Evolutionary conservation across 2,329 filamentous ascomycete genomes (phyloP), one percentile per base, ranked within the genome.

Genomic region (Fusarium chaquense): DNA sequence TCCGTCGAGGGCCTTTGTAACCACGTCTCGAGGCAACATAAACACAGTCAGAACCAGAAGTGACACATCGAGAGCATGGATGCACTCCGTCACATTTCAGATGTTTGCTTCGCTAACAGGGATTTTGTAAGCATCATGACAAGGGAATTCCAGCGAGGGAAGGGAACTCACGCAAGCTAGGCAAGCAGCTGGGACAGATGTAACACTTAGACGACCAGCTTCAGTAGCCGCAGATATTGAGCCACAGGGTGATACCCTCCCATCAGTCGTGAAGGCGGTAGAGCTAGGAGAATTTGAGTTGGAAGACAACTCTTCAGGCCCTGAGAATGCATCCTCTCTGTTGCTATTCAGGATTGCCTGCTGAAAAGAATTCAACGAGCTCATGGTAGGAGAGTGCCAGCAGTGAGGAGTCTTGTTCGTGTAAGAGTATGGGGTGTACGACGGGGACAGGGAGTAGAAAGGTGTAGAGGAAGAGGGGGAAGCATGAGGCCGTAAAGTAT

Each of bases 11-110:
- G 16, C 90, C 90, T 78, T 91, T 93, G 81, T 92, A 93, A 32
- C 92, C 92, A 65, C 92, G 87, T 44, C 91, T 89, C 40, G 91
- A 93, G 45, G 90, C 89, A 50, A 93, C 87, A 76, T 93, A 94
- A 74, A 89, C 81, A 78, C 92, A 95, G 49, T 90, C 84, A 20
- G 84, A 81, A 58, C 86, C 85, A 49, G 86, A 84, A 52, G 82
- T 79, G 24, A 81, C 80, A 78, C 92, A 94, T 56, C 92, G 88
- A 47, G 86, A 85, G 79, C 92, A 94, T 15, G 92, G 91, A 33
- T 81, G 89, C 38, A 83, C 80, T 30, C 91, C 91, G 78, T 94
- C 90, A 76, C 92, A 94, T 77, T 93, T 94, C 50, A 94, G 84
- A 78, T 94, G 92, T 75, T 92, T 89, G 68, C 76, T 81, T 53